A percentile compares a stretch with the other conserved stretches of the same genome.
Evolutionary conservation across 768 basidiomycete genomes (phyloP).

Genomic region (Boletus reticuloceps): DNA sequence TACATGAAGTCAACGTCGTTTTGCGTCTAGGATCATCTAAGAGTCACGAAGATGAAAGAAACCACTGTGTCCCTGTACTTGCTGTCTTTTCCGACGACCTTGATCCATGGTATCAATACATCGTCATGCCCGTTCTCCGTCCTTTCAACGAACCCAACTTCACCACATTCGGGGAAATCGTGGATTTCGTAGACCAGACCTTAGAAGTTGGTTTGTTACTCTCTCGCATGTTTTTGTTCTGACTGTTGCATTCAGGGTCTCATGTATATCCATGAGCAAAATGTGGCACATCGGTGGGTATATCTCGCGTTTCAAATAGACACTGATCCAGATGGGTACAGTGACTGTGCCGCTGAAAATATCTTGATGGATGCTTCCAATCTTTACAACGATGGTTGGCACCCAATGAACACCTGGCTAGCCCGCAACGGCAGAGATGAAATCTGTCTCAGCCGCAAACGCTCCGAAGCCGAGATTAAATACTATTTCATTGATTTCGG

Average conservation of each 20-base stretch:
- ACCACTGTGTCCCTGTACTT: too few relatives aligned
- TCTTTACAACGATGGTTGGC: slow-evolving; percentile 28
- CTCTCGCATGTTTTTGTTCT: neutral
- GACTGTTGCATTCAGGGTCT: slow-evolving; percentile 23
- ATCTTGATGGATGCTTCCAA: slow-evolving; percentile 28
- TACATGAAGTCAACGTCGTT: slow-evolving; percentile 1
- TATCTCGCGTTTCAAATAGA: too few relatives aligned
- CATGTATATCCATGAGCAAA: slow-evolving; percentile 33
- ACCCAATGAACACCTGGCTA: slow-evolving; percentile 12
- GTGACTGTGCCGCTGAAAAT: slow-evolving; percentile 27
- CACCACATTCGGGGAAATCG: slow-evolving; percentile 21
- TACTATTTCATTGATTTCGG: slow-evolving; percentile 39
- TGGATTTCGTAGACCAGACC: slow-evolving; percentile 27
- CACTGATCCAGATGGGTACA: neutral
- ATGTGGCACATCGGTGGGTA: slow-evolving; percentile 35
- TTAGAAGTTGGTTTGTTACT: slow-evolving; percentile 16
- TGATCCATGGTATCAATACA: slow-evolving; percentile 5
- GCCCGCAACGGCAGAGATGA: slow-evolving; percentile 9
- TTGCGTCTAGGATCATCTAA: neutral
- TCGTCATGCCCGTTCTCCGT: slow-evolving; percentile 30
- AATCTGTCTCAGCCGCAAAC: slow-evolving; percentile 21
- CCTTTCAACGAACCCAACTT: slow-evolving; percentile 25
- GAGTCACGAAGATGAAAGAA: neutral
- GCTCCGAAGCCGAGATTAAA: slow-evolving; percentile 24
- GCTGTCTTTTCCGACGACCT: too few relatives aligned